Conservation (phyloP, 164 flowering plant species). For the Kalanchoe fedtschenkoi region DNA sequence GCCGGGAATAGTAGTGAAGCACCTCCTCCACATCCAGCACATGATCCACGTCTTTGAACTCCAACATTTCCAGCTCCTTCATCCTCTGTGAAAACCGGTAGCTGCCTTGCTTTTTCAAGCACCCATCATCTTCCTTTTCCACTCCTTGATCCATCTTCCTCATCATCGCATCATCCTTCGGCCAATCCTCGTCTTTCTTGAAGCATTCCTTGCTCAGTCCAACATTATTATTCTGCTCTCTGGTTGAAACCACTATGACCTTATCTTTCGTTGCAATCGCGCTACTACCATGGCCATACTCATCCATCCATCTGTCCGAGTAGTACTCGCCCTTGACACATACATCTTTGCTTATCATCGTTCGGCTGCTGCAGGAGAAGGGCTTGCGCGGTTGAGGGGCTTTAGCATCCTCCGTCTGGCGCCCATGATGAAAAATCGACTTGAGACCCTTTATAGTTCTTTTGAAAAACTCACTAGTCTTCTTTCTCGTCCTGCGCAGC, state of each 20-base stretch:
- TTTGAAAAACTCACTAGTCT: constrained; percentile 42
- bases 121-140: background rate
- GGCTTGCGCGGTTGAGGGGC: constrained; percentile 20
- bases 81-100: constrained; percentile 33
- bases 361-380: background rate
- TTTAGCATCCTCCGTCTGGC: constrained; percentile 38
- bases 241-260: background rate
- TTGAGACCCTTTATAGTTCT: constrained; percentile 37
- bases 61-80: constrained; percentile 59
- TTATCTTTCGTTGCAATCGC: background rate
- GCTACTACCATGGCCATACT: background rate
- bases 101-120: constrained; percentile 12
- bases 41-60: constrained; percentile 43
- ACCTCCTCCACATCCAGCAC: constrained; percentile 64
- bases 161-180: background rate
- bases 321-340: background rate
- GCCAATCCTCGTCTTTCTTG: background rate
- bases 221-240: background rate
- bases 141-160: constrained; percentile 9
- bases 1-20: constrained; percentile 61
- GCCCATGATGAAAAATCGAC: constrained; percentile 21
- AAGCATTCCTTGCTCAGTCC: no score
- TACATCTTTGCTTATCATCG: background rate
- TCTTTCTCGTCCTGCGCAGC: constrained; percentile 36
- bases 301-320: background rate